Percentiles rank a stretch among this genome's conserved stretches.
Evolutionary conservation across 345 rosid genomes (phyloP).

Genomic region (Viola odorata): DNA sequence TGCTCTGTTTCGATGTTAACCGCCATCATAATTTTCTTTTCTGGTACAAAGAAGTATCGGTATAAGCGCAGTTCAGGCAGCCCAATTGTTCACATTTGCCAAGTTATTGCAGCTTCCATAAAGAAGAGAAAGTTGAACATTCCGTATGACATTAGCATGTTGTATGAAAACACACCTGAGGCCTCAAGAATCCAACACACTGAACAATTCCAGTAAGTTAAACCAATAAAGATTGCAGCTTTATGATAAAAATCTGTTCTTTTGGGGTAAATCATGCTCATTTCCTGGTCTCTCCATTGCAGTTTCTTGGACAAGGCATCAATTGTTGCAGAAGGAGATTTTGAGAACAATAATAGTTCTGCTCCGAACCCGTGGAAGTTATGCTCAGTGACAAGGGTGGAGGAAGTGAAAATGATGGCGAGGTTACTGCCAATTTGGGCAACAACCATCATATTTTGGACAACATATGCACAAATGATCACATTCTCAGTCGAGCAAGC

Average conservation of each 20-base stretch:
- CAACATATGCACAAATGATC: slow-evolving; percentile 57
- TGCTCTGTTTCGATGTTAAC: slow-evolving; percentile 55
- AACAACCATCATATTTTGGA: slow-evolving; percentile 63
- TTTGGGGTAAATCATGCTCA: no score
- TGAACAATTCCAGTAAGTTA: slow-evolving; percentile 48
- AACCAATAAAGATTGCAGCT: no score
- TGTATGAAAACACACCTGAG: slow-evolving; percentile 49
- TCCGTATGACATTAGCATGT: slow-evolving; percentile 39
- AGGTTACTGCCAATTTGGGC: slow-evolving; percentile 63
- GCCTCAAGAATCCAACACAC: slow-evolving; percentile 52
- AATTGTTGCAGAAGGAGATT: slow-evolving; percentile 37
- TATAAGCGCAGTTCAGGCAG: slow-evolving; percentile 73
- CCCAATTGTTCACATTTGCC: slow-evolving; percentile 71
- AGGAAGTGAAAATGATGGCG: slow-evolving; percentile 59
- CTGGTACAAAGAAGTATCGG: slow-evolving; percentile 55
- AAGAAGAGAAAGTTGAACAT: slow-evolving; percentile 43
- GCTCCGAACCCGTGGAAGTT: slow-evolving; percentile 53
- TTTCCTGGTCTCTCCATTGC: background rate
- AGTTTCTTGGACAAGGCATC: slow-evolving; percentile 66
- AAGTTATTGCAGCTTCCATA: slow-evolving; percentile 58
- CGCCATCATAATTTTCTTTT: slow-evolving; percentile 50
- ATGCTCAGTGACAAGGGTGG: slow-evolving; percentile 50
- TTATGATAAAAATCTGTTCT: no score
- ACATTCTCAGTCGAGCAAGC: slow-evolving; percentile 70
- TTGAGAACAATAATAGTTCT: slow-evolving; percentile 15